phyloP scores from a whole-genome alignment of 1,139 yeast species.

The Geotrichum macrosporum region DNA sequence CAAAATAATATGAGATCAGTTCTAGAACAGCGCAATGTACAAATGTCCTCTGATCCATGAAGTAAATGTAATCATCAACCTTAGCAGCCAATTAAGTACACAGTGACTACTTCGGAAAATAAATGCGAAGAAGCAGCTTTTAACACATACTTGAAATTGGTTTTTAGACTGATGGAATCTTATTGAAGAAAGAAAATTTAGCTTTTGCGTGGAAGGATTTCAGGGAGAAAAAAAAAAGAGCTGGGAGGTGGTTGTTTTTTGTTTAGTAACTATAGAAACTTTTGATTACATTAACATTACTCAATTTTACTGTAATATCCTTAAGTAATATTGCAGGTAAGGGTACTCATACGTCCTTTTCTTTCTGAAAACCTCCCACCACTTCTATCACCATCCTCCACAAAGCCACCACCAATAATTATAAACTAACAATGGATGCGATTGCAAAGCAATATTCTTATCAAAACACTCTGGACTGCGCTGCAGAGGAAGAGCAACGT shows the following conservation, averaged over 20 bases:
- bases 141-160: slow-evolving; percentile 1
- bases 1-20: neutral
- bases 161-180: neutral
- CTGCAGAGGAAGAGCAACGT: slow-evolving; percentile 19
- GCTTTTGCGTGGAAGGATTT: neutral
- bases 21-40: neutral
- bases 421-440: slow-evolving; percentile 28
- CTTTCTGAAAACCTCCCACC: slow-evolving; percentile 11
- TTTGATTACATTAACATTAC: too few relatives aligned
- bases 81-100: neutral
- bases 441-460: slow-evolving; percentile 27
- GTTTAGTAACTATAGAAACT: too few relatives aligned
- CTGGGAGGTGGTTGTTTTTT: too few relatives aligned
- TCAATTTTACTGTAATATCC: too few relatives aligned
- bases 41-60: neutral
- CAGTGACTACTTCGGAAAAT: neutral
- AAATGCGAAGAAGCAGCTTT: neutral
- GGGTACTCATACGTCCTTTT: too few relatives aligned
- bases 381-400: slow-evolving; percentile 11
- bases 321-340: too few relatives aligned
- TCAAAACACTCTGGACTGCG: slow-evolving; percentile 13
- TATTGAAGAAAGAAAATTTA: neutral
- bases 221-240: slow-evolving; percentile 1
- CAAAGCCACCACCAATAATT: neutral
- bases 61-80: neutral